Base-by-base conservation (phyloP, 208 protist genomes). In the Acanthamoeba healyi region DNA sequence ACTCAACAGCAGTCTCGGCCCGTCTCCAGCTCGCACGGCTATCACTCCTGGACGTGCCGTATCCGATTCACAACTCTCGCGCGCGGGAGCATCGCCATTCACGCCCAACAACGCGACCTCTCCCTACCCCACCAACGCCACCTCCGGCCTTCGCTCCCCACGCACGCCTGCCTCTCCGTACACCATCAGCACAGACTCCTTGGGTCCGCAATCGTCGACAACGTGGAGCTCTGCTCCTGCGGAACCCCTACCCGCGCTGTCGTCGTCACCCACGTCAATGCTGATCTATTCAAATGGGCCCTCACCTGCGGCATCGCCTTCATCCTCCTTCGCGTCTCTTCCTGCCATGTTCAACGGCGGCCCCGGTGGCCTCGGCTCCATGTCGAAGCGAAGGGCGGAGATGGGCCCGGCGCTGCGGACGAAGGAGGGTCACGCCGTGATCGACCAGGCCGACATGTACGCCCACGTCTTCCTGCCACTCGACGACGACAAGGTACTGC, bases 371-470 rank as follows among this genome's bases (percentile, higher is more conserved):
- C 7, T 24, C 88, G 49, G 36, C 34, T 40, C 81, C 26, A 6
- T 26, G 61, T 15, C 49, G 34, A 34, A 24, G 24, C 36, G 36
- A 26, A 17, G 61, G 24, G 49, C 86, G 22, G 46, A 88, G 34
- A 88, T 92, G 40, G 40, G 61, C 40, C 86, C 61, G 49, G 49
- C n/a, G 24, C 86, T 92, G 22, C 91, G 82, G 36, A 72, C 42
- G 2, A 90, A 61, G 58, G 42, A 63, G 5, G 94, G 94, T 19
- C 49, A 92, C 38, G 38, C 89, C 19, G 42, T 95, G 3, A 36
- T 95, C 26, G 86, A 56, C 82, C 94, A 95, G 56, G n/a, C 63
- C 42, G 88, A 95, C 65, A 89, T 95, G 34, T 94, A 94, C 65
- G 34, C 58, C 15, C 51, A 94, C 72, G 94, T 95, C 2, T 89